Evolutionary conservation across 2,329 filamentous ascomycete genomes (phyloP).

Genomic region (Ceratocystis cacaofunesta): DNA sequence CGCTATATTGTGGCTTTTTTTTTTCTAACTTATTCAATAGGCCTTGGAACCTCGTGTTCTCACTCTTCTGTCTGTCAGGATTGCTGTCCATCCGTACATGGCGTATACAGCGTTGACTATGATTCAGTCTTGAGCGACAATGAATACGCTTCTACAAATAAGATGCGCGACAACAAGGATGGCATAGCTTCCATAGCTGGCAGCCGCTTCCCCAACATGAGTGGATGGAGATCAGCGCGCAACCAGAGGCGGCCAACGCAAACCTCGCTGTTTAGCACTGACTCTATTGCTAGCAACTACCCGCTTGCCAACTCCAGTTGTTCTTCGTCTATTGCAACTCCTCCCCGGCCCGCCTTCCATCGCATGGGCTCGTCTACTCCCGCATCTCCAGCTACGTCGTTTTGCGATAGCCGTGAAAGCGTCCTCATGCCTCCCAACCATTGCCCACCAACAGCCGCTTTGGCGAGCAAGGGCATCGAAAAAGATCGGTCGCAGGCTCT

Average conservation of each 20-base stretch:
- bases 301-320: conserved; percentile 48
- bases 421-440: conserved; percentile 34
- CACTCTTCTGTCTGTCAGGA: background rate
- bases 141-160: conserved; percentile 27
- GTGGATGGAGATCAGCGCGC: conserved; percentile 32
- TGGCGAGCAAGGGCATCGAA: conserved; percentile 24
- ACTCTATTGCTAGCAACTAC: conserved; percentile 66
- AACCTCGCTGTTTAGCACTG: conserved; percentile 53
- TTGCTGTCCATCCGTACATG: conserved; percentile 21
- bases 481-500: conserved; percentile 49
- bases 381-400: conserved; percentile 47
- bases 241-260: conserved; percentile 27
- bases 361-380: conserved; percentile 38
- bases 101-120: conserved; percentile 42
- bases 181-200: conserved; percentile 50
- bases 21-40: conserved; percentile 10
- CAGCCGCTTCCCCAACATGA: conserved; percentile 41
- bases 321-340: conserved; percentile 61
- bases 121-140: conserved; percentile 52
- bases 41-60: background rate
- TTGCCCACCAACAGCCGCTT: conserved; percentile 23
- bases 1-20: conserved; percentile 16
- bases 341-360: conserved; percentile 33
- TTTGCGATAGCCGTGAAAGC: conserved; percentile 45
- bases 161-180: conserved; percentile 27